Conservation (phyloP, 108 stramenopile species). For the Halocafeteria seosinensis region DNA sequence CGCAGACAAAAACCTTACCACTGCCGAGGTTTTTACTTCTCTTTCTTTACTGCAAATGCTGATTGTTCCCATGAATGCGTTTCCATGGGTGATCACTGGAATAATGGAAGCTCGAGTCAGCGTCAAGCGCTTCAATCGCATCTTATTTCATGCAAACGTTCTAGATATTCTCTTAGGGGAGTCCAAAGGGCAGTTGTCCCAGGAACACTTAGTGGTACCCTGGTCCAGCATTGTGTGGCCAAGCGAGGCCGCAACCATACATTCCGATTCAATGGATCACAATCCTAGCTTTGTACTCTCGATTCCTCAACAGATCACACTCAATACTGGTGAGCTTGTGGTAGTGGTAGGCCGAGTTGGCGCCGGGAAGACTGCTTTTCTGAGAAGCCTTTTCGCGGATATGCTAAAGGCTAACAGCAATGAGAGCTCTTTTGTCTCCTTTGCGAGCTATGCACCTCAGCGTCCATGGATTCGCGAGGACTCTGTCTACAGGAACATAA, state of each 20-base stretch:
- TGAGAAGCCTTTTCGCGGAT: slow-evolving; percentile 41
- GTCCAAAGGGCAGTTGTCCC: too few species aligned
- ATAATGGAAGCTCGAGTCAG: slow-evolving; percentile 7
- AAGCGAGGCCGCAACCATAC: too few species aligned
- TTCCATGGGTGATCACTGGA: slow-evolving; percentile 13
- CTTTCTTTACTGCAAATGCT: slow-evolving; percentile 9
- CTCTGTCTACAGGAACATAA: slow-evolving; percentile 24
- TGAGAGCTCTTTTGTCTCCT: slow-evolving; percentile 9
- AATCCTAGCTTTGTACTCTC: too few species aligned
- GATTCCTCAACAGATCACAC: too few species aligned
- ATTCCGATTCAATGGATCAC: too few species aligned
- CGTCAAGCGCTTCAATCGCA: not conserved
- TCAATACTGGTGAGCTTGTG: too few species aligned
- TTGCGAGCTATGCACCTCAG: slow-evolving; percentile 34
- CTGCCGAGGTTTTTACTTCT: not conserved
- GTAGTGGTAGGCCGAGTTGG: slow-evolving; percentile 76
- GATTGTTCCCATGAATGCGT: slow-evolving; percentile 16
- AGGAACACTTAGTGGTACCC: too few species aligned
- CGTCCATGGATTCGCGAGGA: slow-evolving; percentile 26
- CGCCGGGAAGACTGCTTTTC: slow-evolving; percentile 53
- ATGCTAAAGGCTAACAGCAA: slow-evolving; percentile 18
- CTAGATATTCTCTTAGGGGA: too few species aligned
- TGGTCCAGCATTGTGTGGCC: too few species aligned
- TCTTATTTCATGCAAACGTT: too few species aligned
- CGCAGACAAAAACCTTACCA: not conserved